Percentiles rank a stretch among this genome's conserved stretches.
Conservation (phyloP, 108 stramenopile genomes). For the Nitzschia sp. region DNA sequence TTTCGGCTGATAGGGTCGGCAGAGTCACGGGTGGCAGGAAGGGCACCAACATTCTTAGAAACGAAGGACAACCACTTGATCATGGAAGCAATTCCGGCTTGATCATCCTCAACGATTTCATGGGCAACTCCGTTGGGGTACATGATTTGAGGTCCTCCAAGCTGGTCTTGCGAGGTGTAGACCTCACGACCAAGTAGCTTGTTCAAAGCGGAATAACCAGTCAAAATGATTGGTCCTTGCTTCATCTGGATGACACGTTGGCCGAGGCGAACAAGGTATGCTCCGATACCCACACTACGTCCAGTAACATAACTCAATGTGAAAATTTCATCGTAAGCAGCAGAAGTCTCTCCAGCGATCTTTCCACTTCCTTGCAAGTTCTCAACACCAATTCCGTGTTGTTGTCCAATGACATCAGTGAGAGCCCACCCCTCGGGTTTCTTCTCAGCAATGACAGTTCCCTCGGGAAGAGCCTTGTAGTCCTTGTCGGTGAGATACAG, state of each 20-base stretch:
- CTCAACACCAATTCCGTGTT: conserved; percentile 97
- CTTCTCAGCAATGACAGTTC: conserved; percentile 85
- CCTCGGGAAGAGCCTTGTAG: conserved; percentile 86
- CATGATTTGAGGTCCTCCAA: conserved; percentile 98
- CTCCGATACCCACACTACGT: conserved; percentile 93
- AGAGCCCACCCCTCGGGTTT: conserved; percentile 87
- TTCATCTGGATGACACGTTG: conserved; percentile 93
- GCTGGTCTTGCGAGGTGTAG: conserved; percentile 96
- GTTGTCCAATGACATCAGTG: conserved; percentile 91
- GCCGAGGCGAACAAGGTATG: conserved; percentile 91
- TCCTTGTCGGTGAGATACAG: conserved; percentile 91
- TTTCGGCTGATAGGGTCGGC: conserved; percentile 89
- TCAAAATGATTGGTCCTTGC: conserved; percentile 91
- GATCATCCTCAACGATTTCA: conserved; percentile 90
- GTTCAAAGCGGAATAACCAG: conserved; percentile 94
- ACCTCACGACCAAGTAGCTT: conserved; percentile 96
- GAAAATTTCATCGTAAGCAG: conserved; percentile 96
- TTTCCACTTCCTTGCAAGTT: conserved; percentile 96
- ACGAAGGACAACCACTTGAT: conserved; percentile 95
- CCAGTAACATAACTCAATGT: conserved; percentile 96
- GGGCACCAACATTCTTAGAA: conserved; percentile 82
- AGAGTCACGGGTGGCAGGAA: conserved; percentile 63
- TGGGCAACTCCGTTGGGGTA: conserved; percentile 95
- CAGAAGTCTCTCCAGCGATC: conserved; percentile 97
- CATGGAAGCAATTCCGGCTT: conserved; percentile 86